A percentile compares a stretch with the other conserved stretches of the same genome.
These are phyloP conservation scores for Draba incana DNA, from an alignment of 345 rosid species.

Conservation along the genomic window DNA sequence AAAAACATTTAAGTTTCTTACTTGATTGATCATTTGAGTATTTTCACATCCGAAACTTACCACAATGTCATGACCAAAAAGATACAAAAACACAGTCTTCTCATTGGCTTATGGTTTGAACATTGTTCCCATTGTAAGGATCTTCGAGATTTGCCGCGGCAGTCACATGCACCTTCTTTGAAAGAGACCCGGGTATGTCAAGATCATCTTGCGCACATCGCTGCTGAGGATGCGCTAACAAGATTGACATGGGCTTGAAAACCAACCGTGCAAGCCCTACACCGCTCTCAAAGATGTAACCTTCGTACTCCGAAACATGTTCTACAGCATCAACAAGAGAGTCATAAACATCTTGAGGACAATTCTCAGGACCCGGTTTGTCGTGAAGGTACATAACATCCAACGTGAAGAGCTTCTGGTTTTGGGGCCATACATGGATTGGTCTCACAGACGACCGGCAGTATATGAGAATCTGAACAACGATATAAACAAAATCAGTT, in stretches of 20 bases:
- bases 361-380: slow-evolving; percentile 86
- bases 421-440: slow-evolving; percentile 69
- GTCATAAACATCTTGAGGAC: slow-evolving; percentile 88
- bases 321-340: slow-evolving; percentile 79
- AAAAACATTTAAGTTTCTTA: slow-evolving; percentile 25
- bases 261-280: slow-evolving; percentile 69
- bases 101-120: slow-evolving; percentile 58
- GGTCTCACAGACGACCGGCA: slow-evolving; percentile 83
- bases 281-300: slow-evolving; percentile 83
- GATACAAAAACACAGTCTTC: slow-evolving; percentile 20
- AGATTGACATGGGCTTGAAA: slow-evolving; percentile 64
- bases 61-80: slow-evolving; percentile 8
- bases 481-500: neutral
- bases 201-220: slow-evolving; percentile 74
- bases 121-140: slow-evolving; percentile 37
- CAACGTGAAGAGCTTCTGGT: slow-evolving; percentile 79
- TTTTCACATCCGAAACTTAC: slow-evolving; percentile 19
- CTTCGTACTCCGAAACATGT: slow-evolving; percentile 78
- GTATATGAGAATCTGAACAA: slow-evolving; percentile 64
- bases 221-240: slow-evolving; percentile 86
- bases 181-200: slow-evolving; percentile 76
- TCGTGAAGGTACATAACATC: slow-evolving; percentile 95
- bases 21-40: neutral
- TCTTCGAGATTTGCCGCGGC: slow-evolving; percentile 61
- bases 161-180: slow-evolving; percentile 55